Base-by-base conservation (phyloP, 805 yeast genomes). In the Sungouiella thailandica region DNA sequence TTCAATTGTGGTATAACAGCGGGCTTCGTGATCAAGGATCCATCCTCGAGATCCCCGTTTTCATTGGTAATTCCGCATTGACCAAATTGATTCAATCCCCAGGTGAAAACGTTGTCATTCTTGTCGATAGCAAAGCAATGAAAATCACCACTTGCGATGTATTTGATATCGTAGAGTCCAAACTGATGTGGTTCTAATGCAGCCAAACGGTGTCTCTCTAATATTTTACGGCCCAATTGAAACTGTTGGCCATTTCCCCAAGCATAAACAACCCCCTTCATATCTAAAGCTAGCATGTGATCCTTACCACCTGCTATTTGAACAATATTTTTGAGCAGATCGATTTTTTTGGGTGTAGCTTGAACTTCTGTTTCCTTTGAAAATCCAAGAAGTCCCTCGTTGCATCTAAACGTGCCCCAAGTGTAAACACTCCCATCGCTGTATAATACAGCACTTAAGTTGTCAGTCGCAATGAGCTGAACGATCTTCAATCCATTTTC, bases 31-130 rank as follows among this genome's bases (percentile, higher is more conserved):
- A 93, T 77, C 36, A 85, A 70, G 2, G 93, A 83, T 15, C 95
- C 96, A 58, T 87, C 96, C 50, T 83, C 93, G 35, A 84, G 74
- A 32, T 76, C 78, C 23, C 81, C 80, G 11, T 84, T 69, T 16
- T 80, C 68, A 31, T 64, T 60, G 2, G 71, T 65, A 31, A 65
- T 49, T 37, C 96, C 97, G 68, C 97, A 87, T 63, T 93, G 99
- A 15, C 97, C 97, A 54, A 77, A 93, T 60, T 93, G 97, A 57
- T 93, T 93, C 51, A 93, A 71, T 6, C 99, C 99, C 98, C 98
- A 93, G 7, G 93, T 72, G 43, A 73, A 72, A 1, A 93, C 87
- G 23, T 71, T 71, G 26, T 83, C 86, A 23, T 77, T 74, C 10
- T 69, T 65, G 40, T 83, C 83, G 41, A 93, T 74, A 4, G 98